Conservation (phyloP, 371 early-diverging fungal genomes). For the Rhizopus delemar region DNA sequence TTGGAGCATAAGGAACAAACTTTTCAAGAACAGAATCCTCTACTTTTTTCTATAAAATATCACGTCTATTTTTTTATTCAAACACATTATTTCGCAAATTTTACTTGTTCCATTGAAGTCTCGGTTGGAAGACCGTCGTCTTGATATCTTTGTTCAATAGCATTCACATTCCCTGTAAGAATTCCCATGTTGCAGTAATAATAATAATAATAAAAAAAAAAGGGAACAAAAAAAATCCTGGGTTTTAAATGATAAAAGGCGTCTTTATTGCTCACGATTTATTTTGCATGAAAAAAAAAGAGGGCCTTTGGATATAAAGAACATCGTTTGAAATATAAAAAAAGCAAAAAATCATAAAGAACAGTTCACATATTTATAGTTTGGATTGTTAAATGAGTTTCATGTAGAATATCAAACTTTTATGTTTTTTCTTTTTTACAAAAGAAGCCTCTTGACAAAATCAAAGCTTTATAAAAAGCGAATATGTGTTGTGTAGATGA, state of each 20-base stretch:
- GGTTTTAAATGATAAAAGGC: background rate
- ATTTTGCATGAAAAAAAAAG: no score
- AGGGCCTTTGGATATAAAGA: no score
- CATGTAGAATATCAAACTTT: no score
- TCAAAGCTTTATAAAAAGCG: no score
- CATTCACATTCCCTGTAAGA: constrained; percentile 27
- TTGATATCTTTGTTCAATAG: constrained; percentile 31
- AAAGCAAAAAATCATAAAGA: no score
- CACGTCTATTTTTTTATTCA: background rate
- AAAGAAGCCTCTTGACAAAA: no score
- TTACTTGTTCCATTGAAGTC: constrained; percentile 59
- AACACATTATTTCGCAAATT: background rate
- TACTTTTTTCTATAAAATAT: constrained; percentile 29
- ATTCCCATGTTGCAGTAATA: constrained; percentile 32
- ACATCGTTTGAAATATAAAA: no score
- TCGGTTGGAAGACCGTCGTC: constrained; percentile 56
- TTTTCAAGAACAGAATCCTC: constrained; percentile 38
- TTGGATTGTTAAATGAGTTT: no score
- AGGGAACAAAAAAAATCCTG: constrained; percentile 1
- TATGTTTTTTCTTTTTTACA: no score
- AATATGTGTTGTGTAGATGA: no score
- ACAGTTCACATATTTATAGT: no score
- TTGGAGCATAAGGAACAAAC: constrained; percentile 39
- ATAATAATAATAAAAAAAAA: constrained; percentile 13
- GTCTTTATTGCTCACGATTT: background rate